Base-by-base conservation (phyloP, 441 rosid species). In the Gossypium aridum region DNA sequence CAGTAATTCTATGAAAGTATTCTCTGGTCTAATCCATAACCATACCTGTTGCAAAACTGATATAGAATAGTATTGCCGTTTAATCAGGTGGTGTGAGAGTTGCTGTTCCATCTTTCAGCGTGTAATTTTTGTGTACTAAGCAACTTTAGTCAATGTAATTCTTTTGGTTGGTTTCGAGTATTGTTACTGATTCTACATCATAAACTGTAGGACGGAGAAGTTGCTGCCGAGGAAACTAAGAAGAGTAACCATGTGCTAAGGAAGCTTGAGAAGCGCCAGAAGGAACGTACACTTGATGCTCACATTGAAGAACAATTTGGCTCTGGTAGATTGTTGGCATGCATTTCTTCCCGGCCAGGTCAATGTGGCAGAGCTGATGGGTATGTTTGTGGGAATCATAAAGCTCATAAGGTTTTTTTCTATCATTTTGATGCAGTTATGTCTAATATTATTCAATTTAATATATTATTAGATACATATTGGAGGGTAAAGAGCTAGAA, bases 301-400 rank as follows among this genome's bases (percentile, higher is more conserved):
- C 89, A 86, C 61, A 82, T 86, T 12, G 89, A 86, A 78, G 89
- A 86, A 76, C 89, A 84, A 64, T 86, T 86, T 63, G 80, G 86
- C 4, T 74, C 75, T 64, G 89, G 89, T 78, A 74, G 87, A 73
- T 72, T 84, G 81, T 60, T 82, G 80, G 87, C 89, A 54, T 83
- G 85, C 85, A 86, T 84, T 70, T 86, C 89, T 23, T 82, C 89
- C 12, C 87, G 87, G 9, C 87, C 87, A 16, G 89, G 87, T 64
- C 89, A 86, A 72, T 84, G 89, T 49, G 89, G 89, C 73, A 79
- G 87, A 69, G 82, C 86, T 71, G 87, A 84, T 8, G 89, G 87
- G 89, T 82, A 79, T 59, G 83, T 55, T 19, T 53, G 9, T 53
- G 20, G 57, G 43, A 37, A 37, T 37, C 43, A 37, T 37, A 7